phyloP scores from a whole-genome alignment of 2,329 filamentous ascomycete genomes.

The Colletotrichum sp. region DNA sequence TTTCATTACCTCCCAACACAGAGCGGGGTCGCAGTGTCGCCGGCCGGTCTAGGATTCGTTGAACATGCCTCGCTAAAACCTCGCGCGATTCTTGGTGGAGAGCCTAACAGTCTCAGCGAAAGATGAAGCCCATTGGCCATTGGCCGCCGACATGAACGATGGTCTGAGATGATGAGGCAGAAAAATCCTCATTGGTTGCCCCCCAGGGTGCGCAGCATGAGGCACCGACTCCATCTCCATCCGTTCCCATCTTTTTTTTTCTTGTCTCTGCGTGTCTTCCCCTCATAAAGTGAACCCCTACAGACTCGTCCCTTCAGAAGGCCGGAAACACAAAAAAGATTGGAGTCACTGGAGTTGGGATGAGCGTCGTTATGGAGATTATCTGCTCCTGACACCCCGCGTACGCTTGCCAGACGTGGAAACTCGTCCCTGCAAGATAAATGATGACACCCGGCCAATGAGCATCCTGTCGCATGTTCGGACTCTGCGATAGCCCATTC shows the following conservation, averaged over 20 bases:
- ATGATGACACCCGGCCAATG: neutral
- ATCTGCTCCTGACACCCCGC: neutral
- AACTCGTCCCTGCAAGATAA: neutral
- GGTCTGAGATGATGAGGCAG: neutral
- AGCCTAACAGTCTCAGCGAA: neutral
- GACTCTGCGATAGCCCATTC: neutral
- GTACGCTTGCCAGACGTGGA: neutral
- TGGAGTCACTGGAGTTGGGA: neutral
- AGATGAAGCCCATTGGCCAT: neutral
- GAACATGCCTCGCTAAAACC: neutral
- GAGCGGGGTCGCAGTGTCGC: neutral
- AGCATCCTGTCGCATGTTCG: neutral
- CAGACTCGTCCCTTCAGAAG: neutral
- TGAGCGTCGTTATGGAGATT: neutral
- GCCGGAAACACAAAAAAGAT: neutral
- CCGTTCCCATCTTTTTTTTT: neutral
- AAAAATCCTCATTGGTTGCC: neutral
- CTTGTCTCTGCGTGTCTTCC: neutral
- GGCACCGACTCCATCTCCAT: neutral
- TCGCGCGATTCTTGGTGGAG: neutral
- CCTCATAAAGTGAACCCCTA: neutral
- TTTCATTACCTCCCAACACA: neutral
- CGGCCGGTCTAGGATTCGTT: neutral
- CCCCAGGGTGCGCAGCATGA: neutral
- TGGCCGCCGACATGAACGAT: neutral